Evolutionary conservation across 2,329 filamentous ascomycete genomes (phyloP), one percentile per base, ranked within the genome.

Genomic region (Sporothrix variecibatus): DNA sequence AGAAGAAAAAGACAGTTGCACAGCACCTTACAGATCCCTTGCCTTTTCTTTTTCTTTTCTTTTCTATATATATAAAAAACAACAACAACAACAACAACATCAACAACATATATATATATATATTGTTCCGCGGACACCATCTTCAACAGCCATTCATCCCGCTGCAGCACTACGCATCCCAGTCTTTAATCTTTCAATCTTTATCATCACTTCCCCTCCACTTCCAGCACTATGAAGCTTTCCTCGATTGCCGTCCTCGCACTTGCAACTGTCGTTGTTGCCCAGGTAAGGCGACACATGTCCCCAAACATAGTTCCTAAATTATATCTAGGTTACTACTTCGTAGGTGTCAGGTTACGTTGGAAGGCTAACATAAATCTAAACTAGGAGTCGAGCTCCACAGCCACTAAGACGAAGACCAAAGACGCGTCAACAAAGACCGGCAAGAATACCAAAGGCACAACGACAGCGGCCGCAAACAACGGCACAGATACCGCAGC

Each of bases 201-300:
- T 11, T 26, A 11, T n/a, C 20, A n/a, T 51, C 4, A 2, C 11
- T 26, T 2, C 7, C 7, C n/a, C n/a, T 12, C 8, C 4, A n/a
- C 65, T 8, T 23, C 31, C 11, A 7, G 28, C 46, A 75, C 64
- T 34, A 75, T 76, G 75, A 76, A 74, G 69, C 67, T 73, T 64
- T 51, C 71, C 1, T 58, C 71, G 5, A 26, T 75, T 38, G 31
- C 75, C 71, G 11, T 76, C 60, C 34, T 76, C 49, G 71, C 74
- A 11, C 75, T 76, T 15, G 75, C 75, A 15, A 72, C 75, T n/a
- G 75, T 71, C 28, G 75, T 60, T 12, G 70, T 62, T 65, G 75
- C 76, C n/a, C 72, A 76, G 67, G 76, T 77, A 72, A 15, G 64
- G 5, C 38, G 20, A 17, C 7, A 1, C 17, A 17, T 62, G 58